A percentile compares a stretch with the other conserved stretches of the same genome.
These are phyloP conservation scores for Zymoseptoria crescenta DNA, from an alignment of 2,329 filamentous ascomycete species.

Conservation along the genomic window DNA sequence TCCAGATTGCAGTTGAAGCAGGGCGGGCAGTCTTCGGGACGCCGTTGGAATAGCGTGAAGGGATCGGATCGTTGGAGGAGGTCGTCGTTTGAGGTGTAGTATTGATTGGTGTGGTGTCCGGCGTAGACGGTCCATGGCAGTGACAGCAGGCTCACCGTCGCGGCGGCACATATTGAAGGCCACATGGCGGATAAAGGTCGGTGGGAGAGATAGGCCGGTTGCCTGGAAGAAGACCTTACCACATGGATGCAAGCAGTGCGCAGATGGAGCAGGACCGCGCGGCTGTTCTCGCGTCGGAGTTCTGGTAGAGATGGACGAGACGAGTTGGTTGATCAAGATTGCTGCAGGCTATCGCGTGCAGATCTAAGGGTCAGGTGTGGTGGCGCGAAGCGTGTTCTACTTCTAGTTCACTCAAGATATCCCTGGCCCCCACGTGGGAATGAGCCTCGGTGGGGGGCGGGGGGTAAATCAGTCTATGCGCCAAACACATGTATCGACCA, in stretches of 20 bases:
- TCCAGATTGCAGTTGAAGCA: conserved; percentile 98
- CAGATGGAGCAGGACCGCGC: no score
- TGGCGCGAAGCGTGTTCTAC: no score
- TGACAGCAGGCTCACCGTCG: conserved; percentile 17
- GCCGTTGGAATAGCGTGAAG: conserved; percentile 61
- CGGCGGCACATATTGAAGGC: conserved; percentile 16
- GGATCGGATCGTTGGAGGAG: conserved; percentile 17
- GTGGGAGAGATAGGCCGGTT: conserved; percentile 1
- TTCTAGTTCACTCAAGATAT: no score
- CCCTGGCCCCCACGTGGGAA: no score
- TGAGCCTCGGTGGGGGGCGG: no score
- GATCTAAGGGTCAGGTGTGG: no score
- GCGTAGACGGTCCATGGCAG: conserved; percentile 14
- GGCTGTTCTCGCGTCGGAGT: neutral
- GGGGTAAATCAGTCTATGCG: no score
- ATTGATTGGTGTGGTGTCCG: conserved; percentile 17
- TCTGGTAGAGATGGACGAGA: neutral
- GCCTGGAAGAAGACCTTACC: neutral
- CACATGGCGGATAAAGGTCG: conserved; percentile 18
- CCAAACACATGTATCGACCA: no score
- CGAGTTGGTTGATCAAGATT: no score
- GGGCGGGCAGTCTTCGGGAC: conserved; percentile 70
- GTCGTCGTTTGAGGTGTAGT: conserved; percentile 25
- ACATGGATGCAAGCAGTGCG: neutral
- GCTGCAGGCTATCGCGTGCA: no score